Base-by-base conservation (phyloP, 768 basidiomycete genomes). In the Candolleomyces efflorescens region DNA sequence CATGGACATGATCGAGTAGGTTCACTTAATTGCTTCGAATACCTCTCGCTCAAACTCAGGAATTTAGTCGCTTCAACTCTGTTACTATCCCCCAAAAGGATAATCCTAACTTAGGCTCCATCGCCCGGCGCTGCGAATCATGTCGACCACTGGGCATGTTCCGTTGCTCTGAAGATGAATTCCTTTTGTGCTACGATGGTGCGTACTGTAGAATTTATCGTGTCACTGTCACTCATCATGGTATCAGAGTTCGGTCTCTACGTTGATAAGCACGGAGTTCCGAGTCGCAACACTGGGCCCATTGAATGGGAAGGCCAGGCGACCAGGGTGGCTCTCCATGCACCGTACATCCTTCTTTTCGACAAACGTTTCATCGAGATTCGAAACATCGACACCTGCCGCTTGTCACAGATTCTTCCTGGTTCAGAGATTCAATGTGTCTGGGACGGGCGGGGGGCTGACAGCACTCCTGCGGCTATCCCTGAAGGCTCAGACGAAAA, bases 221-320 rank as follows among this genome's bases (percentile, higher is more conserved):
- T 17, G 3, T 15, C 11, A 15, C 38, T 6, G 38, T 44, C 36
- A 47, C 52, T 55, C 13, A 59, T 43, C 15, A 55, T 47, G 39
- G 43, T 13, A 36, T 64, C n/a, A 93, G 92, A 95, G 71, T 97
- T 98, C 62, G 96, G 95, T 11, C 78, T 98, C 44, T 98, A 94
- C 65, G 94, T 98, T 47, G 88, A 96, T 71, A 89, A 93, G 51
- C 94, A 96, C 60, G 96, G 96, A 39, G 88, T 90, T 53, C 94
- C 92, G 1, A 90, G 86, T 67, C 86, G 92, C 23, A 70, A 78
- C 1, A 75, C 81, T 20, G 83, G 82, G 38, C 85, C 89, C 1
- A 90, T 98, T 54, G 96, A 99, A 68, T 99, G 94, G 94, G 96
- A 99, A 71, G 94, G 81, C 27, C 89, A 87, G 0, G 93, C 93